Evolutionary conservation across 2,329 filamentous ascomycete genomes (phyloP).

Genomic region (Aspergillus sp.): DNA sequence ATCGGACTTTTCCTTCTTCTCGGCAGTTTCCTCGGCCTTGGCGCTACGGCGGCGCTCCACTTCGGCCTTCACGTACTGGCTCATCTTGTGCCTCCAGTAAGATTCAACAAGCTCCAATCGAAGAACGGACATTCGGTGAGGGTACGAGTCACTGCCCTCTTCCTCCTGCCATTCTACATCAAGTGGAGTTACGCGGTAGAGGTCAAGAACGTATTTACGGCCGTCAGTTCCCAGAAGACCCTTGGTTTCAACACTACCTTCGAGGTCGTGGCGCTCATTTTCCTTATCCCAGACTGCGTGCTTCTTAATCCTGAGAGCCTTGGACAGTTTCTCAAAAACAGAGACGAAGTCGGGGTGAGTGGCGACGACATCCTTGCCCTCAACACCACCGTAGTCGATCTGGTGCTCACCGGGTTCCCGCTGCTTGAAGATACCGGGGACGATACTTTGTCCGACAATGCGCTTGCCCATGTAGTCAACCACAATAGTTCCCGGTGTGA

Average conservation of each 20-base stretch:
- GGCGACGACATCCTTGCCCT: constrained; percentile 93
- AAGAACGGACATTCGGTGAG: constrained; percentile 93
- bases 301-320: constrained; percentile 86
- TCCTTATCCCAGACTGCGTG: constrained; percentile 99
- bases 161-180: constrained; percentile 91
- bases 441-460: constrained; percentile 95
- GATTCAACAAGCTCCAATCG: constrained; percentile 86
- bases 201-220: constrained; percentile 93
- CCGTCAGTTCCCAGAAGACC: constrained; percentile 95
- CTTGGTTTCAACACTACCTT: constrained; percentile 97
- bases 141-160: constrained; percentile 65
- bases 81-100: constrained; percentile 80
- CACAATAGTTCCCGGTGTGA: constrained; percentile 93
- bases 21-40: constrained; percentile 39
- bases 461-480: constrained; percentile 97
- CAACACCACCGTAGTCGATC: constrained; percentile 97
- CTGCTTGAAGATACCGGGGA: constrained; percentile 98
- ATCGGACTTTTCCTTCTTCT: constrained; percentile 37
- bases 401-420: constrained; percentile 96
- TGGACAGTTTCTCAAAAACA: constrained; percentile 86
- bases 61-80: constrained; percentile 82
- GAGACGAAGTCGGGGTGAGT: constrained; percentile 82
- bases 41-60: constrained; percentile 61
- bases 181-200: constrained; percentile 91
- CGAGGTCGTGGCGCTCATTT: constrained; percentile 81